Percentiles rank a stretch among this genome's conserved stretches.
phyloP scores from a whole-genome alignment of 805 yeast species.

The Ogataea trehaloabstinens region DNA sequence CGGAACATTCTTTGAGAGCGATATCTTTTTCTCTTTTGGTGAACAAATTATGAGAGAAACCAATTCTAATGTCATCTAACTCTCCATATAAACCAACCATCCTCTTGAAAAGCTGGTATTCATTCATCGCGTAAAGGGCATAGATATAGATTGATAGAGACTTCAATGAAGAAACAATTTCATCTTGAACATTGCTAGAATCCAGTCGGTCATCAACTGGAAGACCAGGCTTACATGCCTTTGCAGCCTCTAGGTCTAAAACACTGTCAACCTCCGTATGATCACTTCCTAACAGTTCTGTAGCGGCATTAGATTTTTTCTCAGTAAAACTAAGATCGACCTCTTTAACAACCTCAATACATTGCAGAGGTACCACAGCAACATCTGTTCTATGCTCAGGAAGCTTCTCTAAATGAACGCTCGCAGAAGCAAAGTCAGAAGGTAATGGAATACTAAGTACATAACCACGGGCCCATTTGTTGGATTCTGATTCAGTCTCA shows the following conservation, averaged over 20 bases:
- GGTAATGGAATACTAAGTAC: slow-evolving; percentile 67
- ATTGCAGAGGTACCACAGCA: slow-evolving; percentile 61
- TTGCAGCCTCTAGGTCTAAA: slow-evolving; percentile 4
- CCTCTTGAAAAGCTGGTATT: slow-evolving; percentile 59
- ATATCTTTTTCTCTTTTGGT: slow-evolving; percentile 51
- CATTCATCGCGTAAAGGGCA: slow-evolving; percentile 69
- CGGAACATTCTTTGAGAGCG: slow-evolving; percentile 51
- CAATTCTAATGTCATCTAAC: slow-evolving; percentile 57
- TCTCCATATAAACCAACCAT: slow-evolving; percentile 52
- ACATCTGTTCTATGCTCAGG: slow-evolving; percentile 55
- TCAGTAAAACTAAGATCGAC: slow-evolving; percentile 20
- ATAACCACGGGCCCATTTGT: slow-evolving; percentile 81
- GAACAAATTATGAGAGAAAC: slow-evolving; percentile 46
- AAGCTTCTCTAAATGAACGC: slow-evolving; percentile 58
- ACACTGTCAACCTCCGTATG: slow-evolving; percentile 7
- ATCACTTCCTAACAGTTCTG: neutral
- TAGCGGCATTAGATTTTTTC: neutral
- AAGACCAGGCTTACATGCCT: slow-evolving; percentile 43
- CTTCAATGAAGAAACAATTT: slow-evolving; percentile 55
- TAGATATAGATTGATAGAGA: slow-evolving; percentile 63
- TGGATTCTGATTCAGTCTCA: slow-evolving; percentile 47
- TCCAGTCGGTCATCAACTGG: slow-evolving; percentile 47
- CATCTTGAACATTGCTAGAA: slow-evolving; percentile 47
- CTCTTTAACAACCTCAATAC: slow-evolving; percentile 44
- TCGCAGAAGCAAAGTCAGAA: slow-evolving; percentile 60